A percentile compares a stretch with the other conserved stretches of the same genome.
Conservation (phyloP, 805 yeast genomes). For the Sporopachydermia lactativora region DNA sequence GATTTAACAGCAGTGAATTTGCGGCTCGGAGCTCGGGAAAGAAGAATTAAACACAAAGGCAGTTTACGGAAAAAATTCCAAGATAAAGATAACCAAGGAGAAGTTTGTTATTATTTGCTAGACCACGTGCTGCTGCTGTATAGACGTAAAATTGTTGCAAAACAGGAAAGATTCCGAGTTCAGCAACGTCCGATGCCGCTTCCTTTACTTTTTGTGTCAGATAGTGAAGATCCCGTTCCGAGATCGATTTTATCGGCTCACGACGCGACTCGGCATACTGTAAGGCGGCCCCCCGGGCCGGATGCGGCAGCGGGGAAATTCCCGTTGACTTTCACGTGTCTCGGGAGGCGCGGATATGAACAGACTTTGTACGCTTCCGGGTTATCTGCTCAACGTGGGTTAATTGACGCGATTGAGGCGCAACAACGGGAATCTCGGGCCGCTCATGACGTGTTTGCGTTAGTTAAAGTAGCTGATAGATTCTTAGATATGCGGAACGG, state of each 20-base stretch:
- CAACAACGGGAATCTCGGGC: slow-evolving; percentile 67
- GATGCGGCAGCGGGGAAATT: slow-evolving; percentile 16
- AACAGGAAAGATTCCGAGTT: slow-evolving; percentile 83
- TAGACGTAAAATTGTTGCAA: slow-evolving; percentile 72
- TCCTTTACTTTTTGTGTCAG: slow-evolving; percentile 57
- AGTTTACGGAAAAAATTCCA: slow-evolving; percentile 61
- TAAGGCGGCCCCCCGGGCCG: slow-evolving; percentile 10
- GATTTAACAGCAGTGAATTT: slow-evolving; percentile 74
- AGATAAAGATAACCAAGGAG: slow-evolving; percentile 60
- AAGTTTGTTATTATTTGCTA: slow-evolving; percentile 72
- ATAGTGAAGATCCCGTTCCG: slow-evolving; percentile 68
- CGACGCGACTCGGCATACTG: slow-evolving; percentile 17
- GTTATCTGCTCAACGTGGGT: slow-evolving; percentile 52
- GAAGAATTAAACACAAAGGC: slow-evolving; percentile 70
- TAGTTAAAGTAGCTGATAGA: slow-evolving; percentile 59
- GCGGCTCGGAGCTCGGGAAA: slow-evolving; percentile 67
- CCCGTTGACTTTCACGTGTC: slow-evolving; percentile 34
- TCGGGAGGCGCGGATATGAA: slow-evolving; percentile 34
- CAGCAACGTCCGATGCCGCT: slow-evolving; percentile 80
- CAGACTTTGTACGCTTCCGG: slow-evolving; percentile 26
- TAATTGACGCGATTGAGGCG: slow-evolving; percentile 62
- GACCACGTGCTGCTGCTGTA: slow-evolving; percentile 83
- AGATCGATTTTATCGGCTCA: slow-evolving; percentile 25
- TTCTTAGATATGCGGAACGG: slow-evolving; percentile 62
- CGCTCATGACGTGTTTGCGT: slow-evolving; percentile 66